Evolutionary conservation across 208 protist genomes (phyloP).

Genomic region (Trichomonas gallinae): DNA sequence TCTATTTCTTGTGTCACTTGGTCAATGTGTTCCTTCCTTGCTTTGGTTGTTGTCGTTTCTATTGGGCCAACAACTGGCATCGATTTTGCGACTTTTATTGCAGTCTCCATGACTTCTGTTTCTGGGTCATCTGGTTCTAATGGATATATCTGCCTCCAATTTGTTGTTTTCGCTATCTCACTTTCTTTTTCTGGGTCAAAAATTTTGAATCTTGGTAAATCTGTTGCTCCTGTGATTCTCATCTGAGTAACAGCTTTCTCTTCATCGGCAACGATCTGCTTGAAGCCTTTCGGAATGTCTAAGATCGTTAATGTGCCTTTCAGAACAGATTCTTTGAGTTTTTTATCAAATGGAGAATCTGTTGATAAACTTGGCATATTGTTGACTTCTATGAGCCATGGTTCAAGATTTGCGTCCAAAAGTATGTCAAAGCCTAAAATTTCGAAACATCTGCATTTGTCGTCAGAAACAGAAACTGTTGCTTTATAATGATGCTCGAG

Average conservation of each 20-base stretch:
- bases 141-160: neutral
- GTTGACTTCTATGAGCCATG: slow-evolving; percentile 41
- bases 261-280: neutral
- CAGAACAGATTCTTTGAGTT: neutral
- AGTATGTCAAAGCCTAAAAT: slow-evolving; percentile 39
- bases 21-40: neutral
- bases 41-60: neutral
- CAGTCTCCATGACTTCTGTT: neutral
- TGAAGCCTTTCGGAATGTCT: neutral
- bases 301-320: neutral
- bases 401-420: slow-evolving; percentile 28
- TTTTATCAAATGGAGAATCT: neutral
- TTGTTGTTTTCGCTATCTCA: neutral
- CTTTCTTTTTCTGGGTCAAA: neutral
- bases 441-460: slow-evolving; percentile 31
- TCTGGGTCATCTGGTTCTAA: neutral
- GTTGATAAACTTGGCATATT: slow-evolving; percentile 27
- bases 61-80: neutral
- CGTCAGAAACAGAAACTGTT: neutral
- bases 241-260: neutral
- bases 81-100: neutral
- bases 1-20: neutral
- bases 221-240: neutral
- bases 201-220: neutral
- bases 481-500: neutral